These are phyloP conservation scores for Ambrosia hybrid DNA, from an alignment of 140 eudicot species.

Conservation along the genomic window DNA sequence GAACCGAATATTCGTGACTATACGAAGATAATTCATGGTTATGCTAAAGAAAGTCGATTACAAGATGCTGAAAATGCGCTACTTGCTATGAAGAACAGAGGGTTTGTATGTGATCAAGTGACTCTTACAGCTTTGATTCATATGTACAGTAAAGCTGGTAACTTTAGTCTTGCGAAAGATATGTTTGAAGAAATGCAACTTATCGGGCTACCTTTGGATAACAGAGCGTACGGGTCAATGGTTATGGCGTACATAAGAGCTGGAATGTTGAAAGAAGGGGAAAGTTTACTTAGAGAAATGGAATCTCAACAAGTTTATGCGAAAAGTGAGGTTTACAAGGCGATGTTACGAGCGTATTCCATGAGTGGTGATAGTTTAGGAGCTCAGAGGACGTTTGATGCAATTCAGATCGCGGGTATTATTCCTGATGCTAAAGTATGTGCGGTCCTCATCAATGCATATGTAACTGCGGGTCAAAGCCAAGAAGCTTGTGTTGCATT, in stretches of 20 bases:
- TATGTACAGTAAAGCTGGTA: conserved; percentile 96
- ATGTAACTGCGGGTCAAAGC: conserved; percentile 63
- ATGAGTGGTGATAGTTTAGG: conserved; percentile 79
- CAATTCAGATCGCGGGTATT: conserved; percentile 76
- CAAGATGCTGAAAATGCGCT: conserved; percentile 69
- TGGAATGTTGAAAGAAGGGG: conserved; percentile 59
- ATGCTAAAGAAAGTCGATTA: conserved; percentile 64
- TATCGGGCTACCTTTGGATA: conserved; percentile 62
- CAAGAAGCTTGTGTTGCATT: conserved; percentile 71
- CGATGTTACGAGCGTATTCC: conserved; percentile 82
- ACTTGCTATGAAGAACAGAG: conserved; percentile 63
- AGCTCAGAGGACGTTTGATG: conserved; percentile 81
- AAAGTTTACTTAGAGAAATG: conserved; percentile 66
- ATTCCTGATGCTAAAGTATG: conserved; percentile 76
- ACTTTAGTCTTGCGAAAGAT: conserved; percentile 63
- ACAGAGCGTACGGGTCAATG: conserved; percentile 85
- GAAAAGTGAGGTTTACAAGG: conserved; percentile 86
- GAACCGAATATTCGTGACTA: conserved; percentile 89
- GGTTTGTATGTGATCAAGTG: conserved; percentile 74
- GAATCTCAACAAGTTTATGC: conserved; percentile 70
- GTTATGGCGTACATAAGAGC: conserved; percentile 91
- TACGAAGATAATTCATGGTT: conserved; percentile 80
- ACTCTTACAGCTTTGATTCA: conserved; percentile 79
- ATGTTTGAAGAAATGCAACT: conserved; percentile 75
- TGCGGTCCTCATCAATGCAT: conserved; percentile 75